Evolutionary conservation across 2,329 filamentous ascomycete genomes (phyloP).

Genomic region (Magnaporthiopsis incrustans): DNA sequence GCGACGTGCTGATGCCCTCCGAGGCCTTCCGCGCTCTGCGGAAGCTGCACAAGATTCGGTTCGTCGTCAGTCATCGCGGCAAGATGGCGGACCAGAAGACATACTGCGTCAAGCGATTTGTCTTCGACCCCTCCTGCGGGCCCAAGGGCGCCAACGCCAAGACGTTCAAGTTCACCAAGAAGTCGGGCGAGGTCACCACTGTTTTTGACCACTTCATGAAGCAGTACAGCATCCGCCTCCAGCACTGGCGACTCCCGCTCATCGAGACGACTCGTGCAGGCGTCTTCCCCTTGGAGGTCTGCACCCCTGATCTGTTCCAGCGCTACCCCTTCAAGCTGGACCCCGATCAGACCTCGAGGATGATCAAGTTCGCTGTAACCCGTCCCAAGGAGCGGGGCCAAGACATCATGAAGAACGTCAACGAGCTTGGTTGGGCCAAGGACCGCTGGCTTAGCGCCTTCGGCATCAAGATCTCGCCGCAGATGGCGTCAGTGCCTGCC

Average conservation of each 20-base stretch:
- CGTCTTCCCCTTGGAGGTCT: conserved; percentile 55
- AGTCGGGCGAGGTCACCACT: conserved; percentile 34
- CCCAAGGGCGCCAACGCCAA: conserved; percentile 39
- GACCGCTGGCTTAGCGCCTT: conserved; percentile 69
- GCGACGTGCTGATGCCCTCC: conserved; percentile 25
- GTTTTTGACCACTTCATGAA: conserved; percentile 48
- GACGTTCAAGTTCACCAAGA: conserved; percentile 41
- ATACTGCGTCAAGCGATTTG: conserved; percentile 45
- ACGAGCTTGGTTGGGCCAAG: conserved; percentile 55
- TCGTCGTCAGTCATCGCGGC: conserved; percentile 46
- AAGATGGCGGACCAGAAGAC: conserved; percentile 36
- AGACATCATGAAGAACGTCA: conserved; percentile 61
- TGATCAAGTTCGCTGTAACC: conserved; percentile 92
- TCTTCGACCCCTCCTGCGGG: conserved; percentile 36
- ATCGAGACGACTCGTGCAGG: conserved; percentile 48
- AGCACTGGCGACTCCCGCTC: conserved; percentile 43
- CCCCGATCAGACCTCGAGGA: conserved; percentile 59
- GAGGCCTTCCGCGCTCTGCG: conserved; percentile 48
- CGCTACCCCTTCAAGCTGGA: conserved; percentile 56
- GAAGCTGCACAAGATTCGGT: conserved; percentile 46
- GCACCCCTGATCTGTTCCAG: conserved; percentile 44
- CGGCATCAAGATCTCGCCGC: conserved; percentile 58
- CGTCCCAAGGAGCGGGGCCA: conserved; percentile 59
- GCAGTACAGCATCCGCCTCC: conserved; percentile 45
- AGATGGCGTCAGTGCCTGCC: conserved; percentile 61